Evolutionary conservation across 2,329 filamentous ascomycete species (phyloP), one percentile per base, ranked within the genome.

Genomic region (Xylaria sp.): DNA sequence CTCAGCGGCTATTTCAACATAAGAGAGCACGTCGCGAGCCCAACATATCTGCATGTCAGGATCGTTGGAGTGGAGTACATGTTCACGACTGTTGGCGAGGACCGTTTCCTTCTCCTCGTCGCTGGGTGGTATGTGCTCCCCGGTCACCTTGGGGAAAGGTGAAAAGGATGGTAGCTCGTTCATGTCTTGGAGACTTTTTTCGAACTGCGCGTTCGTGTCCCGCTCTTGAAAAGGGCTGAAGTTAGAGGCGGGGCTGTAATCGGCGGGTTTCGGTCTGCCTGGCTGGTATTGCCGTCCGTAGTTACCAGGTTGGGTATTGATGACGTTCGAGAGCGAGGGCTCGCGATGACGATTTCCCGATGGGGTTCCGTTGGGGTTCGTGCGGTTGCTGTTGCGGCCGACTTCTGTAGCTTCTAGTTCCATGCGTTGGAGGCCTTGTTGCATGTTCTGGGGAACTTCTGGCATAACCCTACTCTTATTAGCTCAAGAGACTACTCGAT

Each of bases 31-130:
- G 81, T 98, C 96, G 78, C 97, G 92, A 50, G 96, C 95, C 96
- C 96, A 99, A 69, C 93, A 93, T 76, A 99, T 87, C 83, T 99
- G 96, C 90, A 97, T 97, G 75, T 97, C 91, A 58, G 97, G 94
- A 79, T 99, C 94, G 77, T 97, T 97, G 56, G 94, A 97, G 78
- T 94, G 93, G 72, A 99, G 86, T 44, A 98, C 95, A 68, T 92
- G 88, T 70, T 92, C 84, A 65, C 95, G 90, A 41, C 94, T 94
- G 78, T 91, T 91, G 83, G 97, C 96, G 63, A 99, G 83, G 58
- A 94, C 94, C 37, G 92, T 90, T 81, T 98, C 96, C 81, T 97
- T 94, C 78, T 98, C 94, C 74, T 98, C 94, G 81, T 98, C 94
- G 66, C 93, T 94, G 0, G 94, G 94, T 13, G 96, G 96, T 23